A percentile compares a stretch with the other conserved stretches of the same genome.
Conservation (phyloP, 2,329 filamentous ascomycete species). For the Fusarium devonianum region DNA sequence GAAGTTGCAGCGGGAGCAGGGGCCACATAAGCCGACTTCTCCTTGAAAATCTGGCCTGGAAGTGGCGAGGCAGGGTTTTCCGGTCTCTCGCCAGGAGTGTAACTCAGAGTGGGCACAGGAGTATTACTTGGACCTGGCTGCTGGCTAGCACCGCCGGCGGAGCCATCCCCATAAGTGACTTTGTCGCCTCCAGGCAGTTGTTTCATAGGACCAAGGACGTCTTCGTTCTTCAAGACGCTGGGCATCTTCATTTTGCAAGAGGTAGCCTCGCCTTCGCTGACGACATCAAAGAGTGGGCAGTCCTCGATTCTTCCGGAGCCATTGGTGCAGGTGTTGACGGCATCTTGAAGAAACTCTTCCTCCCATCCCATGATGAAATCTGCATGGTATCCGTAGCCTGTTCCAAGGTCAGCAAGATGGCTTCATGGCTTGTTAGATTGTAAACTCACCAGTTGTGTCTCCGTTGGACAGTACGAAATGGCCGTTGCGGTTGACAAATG, state of each 20-base stretch:
- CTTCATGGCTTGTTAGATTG: neutral
- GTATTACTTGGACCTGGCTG: slow-evolving; percentile 16
- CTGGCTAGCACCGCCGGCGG: slow-evolving; percentile 14
- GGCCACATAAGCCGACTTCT: slow-evolving; percentile 35
- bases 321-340: slow-evolving; percentile 79
- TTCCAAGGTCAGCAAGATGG: slow-evolving; percentile 77
- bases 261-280: slow-evolving; percentile 63
- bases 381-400: slow-evolving; percentile 77
- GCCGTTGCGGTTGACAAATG: slow-evolving; percentile 68
- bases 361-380: slow-evolving; percentile 88
- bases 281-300: slow-evolving; percentile 77
- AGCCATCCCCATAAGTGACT: slow-evolving; percentile 48
- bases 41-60: slow-evolving; percentile 55
- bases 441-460: slow-evolving; percentile 70
- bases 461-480: slow-evolving; percentile 80
- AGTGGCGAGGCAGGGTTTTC: slow-evolving; percentile 45
- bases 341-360: slow-evolving; percentile 69
- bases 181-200: slow-evolving; percentile 71
- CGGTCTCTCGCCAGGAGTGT: slow-evolving; percentile 47
- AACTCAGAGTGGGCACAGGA: slow-evolving; percentile 43
- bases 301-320: slow-evolving; percentile 72
- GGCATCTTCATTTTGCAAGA: slow-evolving; percentile 71
- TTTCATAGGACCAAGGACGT: slow-evolving; percentile 62
- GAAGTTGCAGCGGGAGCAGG: slow-evolving; percentile 25
- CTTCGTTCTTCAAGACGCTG: slow-evolving; percentile 61